A percentile compares a stretch with the other conserved stretches of the same genome.
Conservation (phyloP, 1,139 yeast genomes). For the Pichia inconspicua region DNA sequence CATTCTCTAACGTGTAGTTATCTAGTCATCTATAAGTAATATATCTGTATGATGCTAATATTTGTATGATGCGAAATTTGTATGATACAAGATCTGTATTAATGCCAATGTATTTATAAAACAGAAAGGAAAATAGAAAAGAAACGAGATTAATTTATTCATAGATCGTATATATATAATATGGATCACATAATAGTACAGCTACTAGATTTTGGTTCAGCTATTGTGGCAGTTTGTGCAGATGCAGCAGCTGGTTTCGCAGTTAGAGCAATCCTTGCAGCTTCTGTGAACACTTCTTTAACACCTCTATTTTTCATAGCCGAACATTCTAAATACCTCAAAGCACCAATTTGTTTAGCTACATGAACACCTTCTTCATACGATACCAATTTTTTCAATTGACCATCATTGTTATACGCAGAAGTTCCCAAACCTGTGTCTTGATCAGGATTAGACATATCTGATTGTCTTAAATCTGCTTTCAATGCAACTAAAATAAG, state of each 20-base stretch:
- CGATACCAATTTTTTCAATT: conserved; percentile 50
- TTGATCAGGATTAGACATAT: conserved; percentile 14
- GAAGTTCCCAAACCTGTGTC: conserved; percentile 15
- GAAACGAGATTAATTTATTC: background rate
- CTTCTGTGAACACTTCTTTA: conserved; percentile 94
- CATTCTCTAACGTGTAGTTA: background rate
- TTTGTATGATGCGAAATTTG: background rate
- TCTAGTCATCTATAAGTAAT: too few relatives aligned
- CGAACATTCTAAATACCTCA: conserved; percentile 84
- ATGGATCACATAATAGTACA: conserved; percentile 25
- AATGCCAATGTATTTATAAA: background rate
- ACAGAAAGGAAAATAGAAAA: background rate
- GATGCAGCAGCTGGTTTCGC: conserved; percentile 61
- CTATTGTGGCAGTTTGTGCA: conserved; percentile 8
- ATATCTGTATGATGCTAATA: background rate
- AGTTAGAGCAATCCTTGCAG: conserved; percentile 90
- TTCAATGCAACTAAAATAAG: conserved; percentile 88
- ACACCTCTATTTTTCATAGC: conserved; percentile 94
- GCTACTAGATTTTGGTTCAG: conserved; percentile 7
- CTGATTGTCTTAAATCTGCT: conserved; percentile 74
- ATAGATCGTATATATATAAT: background rate
- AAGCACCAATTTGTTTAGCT: conserved; percentile 80
- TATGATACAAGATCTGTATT: background rate
- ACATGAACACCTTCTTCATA: conserved; percentile 80
- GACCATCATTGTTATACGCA: conserved; percentile 24